Percentiles rank a stretch among this genome's conserved stretches.
Evolutionary conservation across 164 flowering plant genomes (phyloP).

Genomic region (Aristolochia californica): DNA sequence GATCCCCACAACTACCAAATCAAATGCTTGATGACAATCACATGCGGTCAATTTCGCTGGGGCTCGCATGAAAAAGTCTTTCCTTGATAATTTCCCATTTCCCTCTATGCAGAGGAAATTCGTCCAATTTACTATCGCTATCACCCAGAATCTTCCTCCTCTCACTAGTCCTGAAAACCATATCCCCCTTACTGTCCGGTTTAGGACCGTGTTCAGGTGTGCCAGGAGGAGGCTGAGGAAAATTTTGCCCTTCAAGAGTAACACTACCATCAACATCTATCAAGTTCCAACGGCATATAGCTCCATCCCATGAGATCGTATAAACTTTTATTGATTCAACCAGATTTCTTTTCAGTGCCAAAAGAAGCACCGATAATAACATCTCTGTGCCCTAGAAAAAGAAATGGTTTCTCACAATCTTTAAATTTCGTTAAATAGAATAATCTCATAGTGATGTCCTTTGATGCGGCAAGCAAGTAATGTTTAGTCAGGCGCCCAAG

Average conservation of each 20-base stretch:
- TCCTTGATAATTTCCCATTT: slow-evolving; percentile 73
- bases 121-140: slow-evolving; percentile 22
- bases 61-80: slow-evolving; percentile 55
- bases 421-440: slow-evolving; percentile 43
- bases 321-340: slow-evolving; percentile 37
- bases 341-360: slow-evolving; percentile 44
- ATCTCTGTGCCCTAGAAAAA: slow-evolving; percentile 84
- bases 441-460: slow-evolving; percentile 73
- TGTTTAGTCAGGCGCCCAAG: slow-evolving; percentile 73
- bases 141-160: slow-evolving; percentile 43
- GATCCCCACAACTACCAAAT: slow-evolving; percentile 80
- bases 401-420: slow-evolving; percentile 39
- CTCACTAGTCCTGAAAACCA: slow-evolving; percentile 14
- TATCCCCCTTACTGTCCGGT: slow-evolving; percentile 8
- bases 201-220: slow-evolving; percentile 45
- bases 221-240: slow-evolving; percentile 65
- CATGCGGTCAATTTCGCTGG: slow-evolving; percentile 70
- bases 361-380: slow-evolving; percentile 61
- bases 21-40: slow-evolving; percentile 79
- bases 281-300: slow-evolving; percentile 62
- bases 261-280: slow-evolving; percentile 14
- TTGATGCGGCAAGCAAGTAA: slow-evolving; percentile 72
- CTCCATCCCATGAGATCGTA: slow-evolving; percentile 62
- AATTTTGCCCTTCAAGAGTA: slow-evolving; percentile 17
- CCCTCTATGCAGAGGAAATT: slow-evolving; percentile 34